Evolutionary conservation across 2,329 filamentous ascomycete species (phyloP).

Genomic region (Ceratocystis albifundus): DNA sequence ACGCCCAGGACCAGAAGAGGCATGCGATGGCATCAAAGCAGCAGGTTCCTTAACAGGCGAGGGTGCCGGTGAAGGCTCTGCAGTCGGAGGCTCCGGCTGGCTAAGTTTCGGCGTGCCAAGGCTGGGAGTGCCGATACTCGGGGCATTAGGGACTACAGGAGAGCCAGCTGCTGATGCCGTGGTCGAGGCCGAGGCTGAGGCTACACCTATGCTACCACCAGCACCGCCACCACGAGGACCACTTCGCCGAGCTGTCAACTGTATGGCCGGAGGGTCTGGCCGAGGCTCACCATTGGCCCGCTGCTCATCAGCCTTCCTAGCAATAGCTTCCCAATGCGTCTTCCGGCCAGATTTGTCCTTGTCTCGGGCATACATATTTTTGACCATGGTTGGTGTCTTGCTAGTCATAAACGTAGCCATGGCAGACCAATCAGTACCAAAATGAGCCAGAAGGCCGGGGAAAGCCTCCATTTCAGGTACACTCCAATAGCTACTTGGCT

Average conservation of each 20-base stretch:
- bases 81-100: conserved; percentile 18
- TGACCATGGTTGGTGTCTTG: conserved; percentile 78
- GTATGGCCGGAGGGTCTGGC: conserved; percentile 45
- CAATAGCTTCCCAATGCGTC: conserved; percentile 47
- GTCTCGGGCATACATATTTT: conserved; percentile 55
- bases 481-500: conserved; percentile 77
- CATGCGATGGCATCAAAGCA: not conserved
- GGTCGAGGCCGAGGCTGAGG: conserved; percentile 21
- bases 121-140: conserved; percentile 11
- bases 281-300: conserved; percentile 45
- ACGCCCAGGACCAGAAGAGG: not conserved
- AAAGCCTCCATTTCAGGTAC: conserved; percentile 72
- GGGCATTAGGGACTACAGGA: conserved; percentile 14
- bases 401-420: conserved; percentile 72
- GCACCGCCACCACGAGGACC: conserved; percentile 31
- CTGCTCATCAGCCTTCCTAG: conserved; percentile 49
- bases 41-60: conserved; percentile 16
- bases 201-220: conserved; percentile 31
- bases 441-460: conserved; percentile 56
- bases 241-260: conserved; percentile 43
- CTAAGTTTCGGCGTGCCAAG: conserved; percentile 18
- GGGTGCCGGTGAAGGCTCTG: conserved; percentile 14
- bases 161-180: conserved; percentile 15
- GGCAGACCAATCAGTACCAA: conserved; percentile 65
- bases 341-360: conserved; percentile 44